Base-by-base conservation (phyloP, 2,329 filamentous ascomycete species). In the Teratosphaeriaceae sp. region DNA sequence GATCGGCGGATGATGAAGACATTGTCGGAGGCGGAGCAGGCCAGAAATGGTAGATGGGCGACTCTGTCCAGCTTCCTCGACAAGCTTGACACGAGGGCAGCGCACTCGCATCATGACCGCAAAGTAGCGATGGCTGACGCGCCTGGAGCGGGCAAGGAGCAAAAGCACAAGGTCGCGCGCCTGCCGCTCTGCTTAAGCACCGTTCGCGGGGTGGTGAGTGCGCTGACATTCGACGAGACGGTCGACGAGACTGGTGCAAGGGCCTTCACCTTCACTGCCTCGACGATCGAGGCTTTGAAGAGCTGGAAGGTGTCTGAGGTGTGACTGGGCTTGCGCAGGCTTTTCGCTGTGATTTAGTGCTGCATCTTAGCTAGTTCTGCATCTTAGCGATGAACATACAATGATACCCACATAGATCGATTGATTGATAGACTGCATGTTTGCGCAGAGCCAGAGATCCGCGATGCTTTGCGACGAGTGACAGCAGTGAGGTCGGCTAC, bases 171-270 rank as follows among this genome's bases (percentile, higher is more conserved):
- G 3, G 46, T 58, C 15, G 53, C 49, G 3, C 48, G 58, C 20
- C 48, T 59, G 8, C 58, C 58, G n/a, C 40, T 57, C 9, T 58
- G 55, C 37, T 38, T 60, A 21, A 54, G 48, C 26, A 60, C 56
- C 2, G 29, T 60, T 27, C 45, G 50, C 18, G 53, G 54, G 23
- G 51, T 51, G 20, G 45, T 59, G 30, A 55, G 44, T n/a, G 48
- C 53, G 21, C 44, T 60, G 43, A 46, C 27, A 15, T 54, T 58
- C 38, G 47, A 44, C 16, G 12, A 20, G 24, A 15, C 7, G 8
- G 21, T 57, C 38, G 46, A 43, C 5, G 19, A 39, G 5, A 9
- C 15, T 12, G 22, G 4, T 16, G 4, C 20, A 3, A 24, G 23
- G n/a, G 35, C 49, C 38, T 9, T 52, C 23, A 43, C 46, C 34